Evolutionary conservation across 2,329 filamentous ascomycete genomes (phyloP), one percentile per base, ranked within the genome.

Genomic region (Tolypocladium ophioglossoides): DNA sequence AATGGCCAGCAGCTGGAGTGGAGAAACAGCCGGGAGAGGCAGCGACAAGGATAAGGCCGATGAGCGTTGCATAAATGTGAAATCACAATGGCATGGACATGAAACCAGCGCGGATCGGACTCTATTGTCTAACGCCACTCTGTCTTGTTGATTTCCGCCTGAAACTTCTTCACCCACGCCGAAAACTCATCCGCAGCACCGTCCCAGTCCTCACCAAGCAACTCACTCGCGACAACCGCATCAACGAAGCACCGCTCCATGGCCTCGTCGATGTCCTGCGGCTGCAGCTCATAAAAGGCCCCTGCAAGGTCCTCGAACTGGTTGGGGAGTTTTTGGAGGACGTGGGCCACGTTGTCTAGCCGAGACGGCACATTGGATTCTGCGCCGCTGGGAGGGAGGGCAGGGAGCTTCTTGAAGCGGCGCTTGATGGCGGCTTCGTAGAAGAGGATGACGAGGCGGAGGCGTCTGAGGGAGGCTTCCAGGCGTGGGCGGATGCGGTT

Each of bases 151-250:
- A 82, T 75, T 59, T 79, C 74, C 35, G 66, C 62, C 62, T 77
- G 75, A 58, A 82, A 83, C 57, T 77, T 79, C 12, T 72, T 74
- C n/a, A 78, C 82, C 91, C 91, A 95, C 18, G 79, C 74, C 0
- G 84, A 86, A 64, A 95, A 95, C 62, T 86, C 88, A 63, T 96
- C 91, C 20, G 80, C 76, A 49, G 78, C 70, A 0, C 78, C 84
- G 3, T 78, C 70, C 87, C 87, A 91, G 22, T 77, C 75, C 55
- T 75, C 71, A 51, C 73, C 72, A 14, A 89, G 68, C 50, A 85
- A 64, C 54, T 80, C 76, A 0, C 79, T 76, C 0, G 77, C 79
- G 0, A 69, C 72, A 59, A 79, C 78, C 0, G 86, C 84, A 51
- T 83, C 78, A 1, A 74, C 70, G 56, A 84, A 82, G 61, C 84